Base-by-base conservation (phyloP, 441 rosid genomes). In the Gossypium aridum region DNA sequence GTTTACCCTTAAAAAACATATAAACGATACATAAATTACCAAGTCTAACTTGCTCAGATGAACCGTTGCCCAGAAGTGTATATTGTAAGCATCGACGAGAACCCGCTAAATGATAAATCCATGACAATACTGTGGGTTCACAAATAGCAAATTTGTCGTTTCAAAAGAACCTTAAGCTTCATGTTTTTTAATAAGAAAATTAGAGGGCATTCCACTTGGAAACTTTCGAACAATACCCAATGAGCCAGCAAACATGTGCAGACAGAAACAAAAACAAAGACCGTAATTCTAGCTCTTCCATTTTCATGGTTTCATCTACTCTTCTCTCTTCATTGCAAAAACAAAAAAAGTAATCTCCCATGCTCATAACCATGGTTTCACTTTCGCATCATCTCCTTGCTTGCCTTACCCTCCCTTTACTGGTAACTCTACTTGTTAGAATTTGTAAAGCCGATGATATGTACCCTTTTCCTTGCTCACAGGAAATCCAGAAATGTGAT, bases 391-490 rank as follows among this genome's bases (percentile, higher is more conserved):
- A 9, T 64, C 71, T 65, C 43, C 55, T 47, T 67, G 55, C 5
- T 53, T 47, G 66, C 74, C 59, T 75, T 64, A 43, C 72, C 70
- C 39, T 87, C 45, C 45, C 69, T 73, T 53, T 73, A 23, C 3
- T 43, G 72, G 78, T 75, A 37, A 56, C 59, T 61, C 68, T 75
- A 19, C 60, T 80, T 7, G 65, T 71, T 9, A 7, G 3, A 71
- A 71, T 72, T 72, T 67, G 72, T 5, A 66, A 55, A 49, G 55
- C 78, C 1, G 73, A 26, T 13, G 53, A 1, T 9, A 65, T 80
- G 80, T 39, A 70, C 73, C 74, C 85, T 74, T 74, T 86, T n/a
- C 12, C 49, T 65, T 87, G 92, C 83, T 56, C 73, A 16, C 37
- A 70, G 3, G 53, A 25, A 49, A 26, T 77, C 60, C 60, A 19